A percentile compares a stretch with the other conserved stretches of the same genome.
These are phyloP conservation scores for Phyllosticta citrichinensis DNA, from an alignment of 2,329 filamentous ascomycete species.

Conservation along the genomic window DNA sequence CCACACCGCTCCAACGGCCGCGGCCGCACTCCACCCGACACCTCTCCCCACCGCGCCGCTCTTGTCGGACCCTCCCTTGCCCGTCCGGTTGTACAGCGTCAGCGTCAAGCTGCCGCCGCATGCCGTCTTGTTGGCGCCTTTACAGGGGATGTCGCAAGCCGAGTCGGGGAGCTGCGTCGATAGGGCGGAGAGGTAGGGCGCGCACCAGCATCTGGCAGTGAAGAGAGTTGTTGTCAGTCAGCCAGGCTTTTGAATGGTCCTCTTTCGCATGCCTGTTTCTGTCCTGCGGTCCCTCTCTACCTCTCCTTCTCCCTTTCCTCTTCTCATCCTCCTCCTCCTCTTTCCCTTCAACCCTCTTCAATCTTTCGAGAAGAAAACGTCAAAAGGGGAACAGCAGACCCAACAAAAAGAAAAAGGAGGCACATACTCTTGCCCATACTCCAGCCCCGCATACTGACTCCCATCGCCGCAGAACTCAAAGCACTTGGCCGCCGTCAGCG, in stretches of 20 bases:
- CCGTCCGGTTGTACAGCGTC: slow-evolving; percentile 6
- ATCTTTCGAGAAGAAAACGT: too few species aligned
- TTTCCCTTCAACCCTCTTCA: too few species aligned
- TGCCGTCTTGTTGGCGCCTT: neutral
- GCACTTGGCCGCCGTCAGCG: slow-evolving; percentile 1
- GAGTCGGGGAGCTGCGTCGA: slow-evolving; percentile 1
- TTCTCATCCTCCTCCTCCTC: too few species aligned
- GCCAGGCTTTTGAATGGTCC: too few species aligned
- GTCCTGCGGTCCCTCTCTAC: too few species aligned
- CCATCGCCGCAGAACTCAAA: neutral
- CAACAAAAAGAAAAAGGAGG: neutral
- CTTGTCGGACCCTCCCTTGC: neutral
- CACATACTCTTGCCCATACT: slow-evolving; percentile 7
- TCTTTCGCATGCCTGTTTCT: too few species aligned
- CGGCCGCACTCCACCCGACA: neutral
- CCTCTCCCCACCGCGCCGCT: neutral
- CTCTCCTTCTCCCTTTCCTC: too few species aligned
- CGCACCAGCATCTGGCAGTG: slow-evolving; percentile 2
- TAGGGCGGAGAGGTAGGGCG: neutral
- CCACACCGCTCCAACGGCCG: neutral
- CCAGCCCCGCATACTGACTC: slow-evolving; percentile 3
- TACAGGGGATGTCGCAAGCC: slow-evolving; percentile 1
- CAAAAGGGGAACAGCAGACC: too few species aligned
- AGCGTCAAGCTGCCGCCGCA: slow-evolving; percentile 8
- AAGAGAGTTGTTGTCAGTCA: too few species aligned